These are phyloP conservation scores for Exophiala lecanii-corni DNA, from an alignment of 2,329 filamentous ascomycete species.

Conservation along the genomic window DNA sequence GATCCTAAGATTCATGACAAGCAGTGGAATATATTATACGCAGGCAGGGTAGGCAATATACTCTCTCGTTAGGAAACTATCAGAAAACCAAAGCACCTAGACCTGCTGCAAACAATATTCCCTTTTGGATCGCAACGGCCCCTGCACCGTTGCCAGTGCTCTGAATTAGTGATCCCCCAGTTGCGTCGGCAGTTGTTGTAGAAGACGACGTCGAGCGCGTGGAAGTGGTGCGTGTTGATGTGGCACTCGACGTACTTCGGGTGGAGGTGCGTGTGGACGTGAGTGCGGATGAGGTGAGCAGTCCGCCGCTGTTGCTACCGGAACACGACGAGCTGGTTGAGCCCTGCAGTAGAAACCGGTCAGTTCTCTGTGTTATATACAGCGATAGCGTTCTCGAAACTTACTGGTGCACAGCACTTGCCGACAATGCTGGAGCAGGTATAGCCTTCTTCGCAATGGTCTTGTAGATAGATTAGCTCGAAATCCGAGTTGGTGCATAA, in stretches of 20 bases:
- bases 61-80: too few species aligned
- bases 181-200: slow-evolving; percentile 2
- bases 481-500: not conserved
- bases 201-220: not conserved
- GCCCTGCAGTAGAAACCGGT: slow-evolving; percentile 5
- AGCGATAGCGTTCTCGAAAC: too few species aligned
- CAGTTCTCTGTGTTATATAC: too few species aligned
- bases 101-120: slow-evolving; percentile 8
- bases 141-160: not conserved
- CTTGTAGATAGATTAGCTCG: slow-evolving; percentile 2
- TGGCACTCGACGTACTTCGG: too few species aligned
- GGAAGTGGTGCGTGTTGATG: not conserved
- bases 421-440: slow-evolving; percentile 12
- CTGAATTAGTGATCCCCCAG: not conserved
- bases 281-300: not conserved
- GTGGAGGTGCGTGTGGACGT: slow-evolving; percentile 1
- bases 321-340: slow-evolving; percentile 7
- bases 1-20: too few species aligned
- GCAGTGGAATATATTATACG: too few species aligned
- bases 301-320: not conserved
- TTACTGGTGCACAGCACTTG: slow-evolving; percentile 11
- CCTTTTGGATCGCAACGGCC: not conserved
- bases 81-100: slow-evolving; percentile 7
- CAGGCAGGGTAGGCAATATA: too few species aligned
- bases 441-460: slow-evolving; percentile 12